Evolutionary conservation across 768 basidiomycete species (phyloP).

Genomic region (Saitozyma sp.): DNA sequence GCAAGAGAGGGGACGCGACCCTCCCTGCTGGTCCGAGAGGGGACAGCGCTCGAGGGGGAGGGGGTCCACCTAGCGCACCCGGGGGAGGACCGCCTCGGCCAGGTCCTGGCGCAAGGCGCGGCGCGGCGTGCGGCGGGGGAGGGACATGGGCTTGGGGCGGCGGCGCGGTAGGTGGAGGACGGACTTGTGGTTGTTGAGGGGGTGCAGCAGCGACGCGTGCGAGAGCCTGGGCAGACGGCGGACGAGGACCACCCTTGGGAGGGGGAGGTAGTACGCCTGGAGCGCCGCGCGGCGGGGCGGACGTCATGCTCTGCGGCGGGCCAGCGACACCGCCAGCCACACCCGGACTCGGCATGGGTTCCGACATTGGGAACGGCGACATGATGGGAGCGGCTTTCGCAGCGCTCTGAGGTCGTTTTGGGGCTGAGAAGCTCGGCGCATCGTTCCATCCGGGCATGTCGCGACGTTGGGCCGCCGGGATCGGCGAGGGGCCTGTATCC

Average conservation of each 20-base stretch:
- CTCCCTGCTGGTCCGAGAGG: constrained; percentile 39
- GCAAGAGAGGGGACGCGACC: constrained; percentile 19
- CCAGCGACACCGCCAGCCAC: constrained; percentile 54
- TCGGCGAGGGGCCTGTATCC: constrained; percentile 54
- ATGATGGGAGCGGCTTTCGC: constrained; percentile 66
- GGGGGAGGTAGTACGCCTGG: constrained; percentile 48
- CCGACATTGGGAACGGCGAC: constrained; percentile 79
- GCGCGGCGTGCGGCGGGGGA: constrained; percentile 42
- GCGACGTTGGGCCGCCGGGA: constrained; percentile 64
- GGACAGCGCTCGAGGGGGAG: constrained; percentile 40
- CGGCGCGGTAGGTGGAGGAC: constrained; percentile 2
- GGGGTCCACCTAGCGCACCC: constrained; percentile 31
- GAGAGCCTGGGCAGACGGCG: constrained; percentile 45
- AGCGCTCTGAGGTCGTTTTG: constrained; percentile 60
- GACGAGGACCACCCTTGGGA: constrained; percentile 42
- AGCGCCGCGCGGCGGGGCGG: constrained; percentile 23
- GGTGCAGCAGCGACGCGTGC: constrained; percentile 21
- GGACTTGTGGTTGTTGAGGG: constrained; percentile 7
- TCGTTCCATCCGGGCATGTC: constrained; percentile 88
- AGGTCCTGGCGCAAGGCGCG: constrained; percentile 10
- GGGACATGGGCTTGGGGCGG: constrained; percentile 12
- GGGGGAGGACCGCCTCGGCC: constrained; percentile 27
- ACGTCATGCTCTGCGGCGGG: constrained; percentile 26
- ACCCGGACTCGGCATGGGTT: constrained; percentile 12
- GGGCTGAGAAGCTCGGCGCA: constrained; percentile 61